Evolutionary conservation across 805 yeast genomes (phyloP).

Genomic region (Blastobotrys chiropterorum): DNA sequence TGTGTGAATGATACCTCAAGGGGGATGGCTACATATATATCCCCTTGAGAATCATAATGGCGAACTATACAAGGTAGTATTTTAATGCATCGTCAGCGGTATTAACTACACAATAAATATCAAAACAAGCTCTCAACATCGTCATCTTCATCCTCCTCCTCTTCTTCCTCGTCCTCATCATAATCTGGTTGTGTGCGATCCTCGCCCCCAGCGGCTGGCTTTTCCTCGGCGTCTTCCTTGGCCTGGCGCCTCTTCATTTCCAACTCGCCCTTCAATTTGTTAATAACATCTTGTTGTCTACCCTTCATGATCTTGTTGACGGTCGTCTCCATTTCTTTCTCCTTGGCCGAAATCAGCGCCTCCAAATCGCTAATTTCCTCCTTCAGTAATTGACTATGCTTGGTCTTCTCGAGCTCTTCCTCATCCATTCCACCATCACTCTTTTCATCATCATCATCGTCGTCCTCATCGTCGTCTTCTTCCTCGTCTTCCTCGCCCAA

Average conservation of each 20-base stretch:
- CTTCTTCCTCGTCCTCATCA: slow-evolving; percentile 30
- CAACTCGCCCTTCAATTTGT: slow-evolving; percentile 70
- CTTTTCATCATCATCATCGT: slow-evolving; percentile 50
- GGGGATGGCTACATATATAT: too few species aligned
- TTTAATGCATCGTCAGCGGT: too few species aligned
- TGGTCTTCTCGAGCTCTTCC: slow-evolving; percentile 48
- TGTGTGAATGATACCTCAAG: too few species aligned
- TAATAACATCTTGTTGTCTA: slow-evolving; percentile 76
- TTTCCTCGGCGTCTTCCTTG: slow-evolving; percentile 21
- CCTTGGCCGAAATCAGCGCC: slow-evolving; percentile 67
- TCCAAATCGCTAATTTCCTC: slow-evolving; percentile 86
- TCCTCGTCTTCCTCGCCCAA: slow-evolving; percentile 38
- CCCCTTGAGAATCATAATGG: too few species aligned
- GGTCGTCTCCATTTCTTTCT: slow-evolving; percentile 58
- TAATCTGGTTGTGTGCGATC: slow-evolving; percentile 9
- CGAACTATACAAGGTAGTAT: too few species aligned
- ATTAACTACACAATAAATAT: slow-evolving; percentile 4
- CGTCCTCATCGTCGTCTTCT: slow-evolving; percentile 45
- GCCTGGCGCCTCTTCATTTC: slow-evolving; percentile 67
- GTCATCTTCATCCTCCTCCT: slow-evolving; percentile 30
- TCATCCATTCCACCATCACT: slow-evolving; percentile 47
- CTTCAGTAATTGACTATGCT: slow-evolving; percentile 55
- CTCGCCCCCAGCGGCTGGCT: slow-evolving; percentile 21
- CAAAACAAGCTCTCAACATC: slow-evolving; percentile 24
- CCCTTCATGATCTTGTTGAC: slow-evolving; percentile 79